A percentile compares a stretch with the other conserved stretches of the same genome.
Conservation (phyloP, 768 basidiomycete species). For the Suillus plorans region DNA sequence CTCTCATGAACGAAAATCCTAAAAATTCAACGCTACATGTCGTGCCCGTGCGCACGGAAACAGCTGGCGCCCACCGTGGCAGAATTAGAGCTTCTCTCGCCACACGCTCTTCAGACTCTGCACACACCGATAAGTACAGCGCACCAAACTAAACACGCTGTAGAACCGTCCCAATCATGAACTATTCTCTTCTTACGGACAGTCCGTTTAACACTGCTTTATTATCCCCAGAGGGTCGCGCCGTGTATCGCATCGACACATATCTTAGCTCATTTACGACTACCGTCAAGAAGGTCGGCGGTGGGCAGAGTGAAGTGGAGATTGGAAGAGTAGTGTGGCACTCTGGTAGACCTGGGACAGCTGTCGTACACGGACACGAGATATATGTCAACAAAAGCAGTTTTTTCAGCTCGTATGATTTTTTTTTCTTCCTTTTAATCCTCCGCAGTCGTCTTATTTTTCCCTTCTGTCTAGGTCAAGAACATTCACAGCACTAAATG, state of each 20-base stretch:
- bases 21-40: conserved; percentile 8
- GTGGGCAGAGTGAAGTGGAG: conserved; percentile 23
- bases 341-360: conserved; percentile 25
- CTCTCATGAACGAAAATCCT: not conserved
- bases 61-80: conserved; percentile 31
- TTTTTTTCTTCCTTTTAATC: conserved; percentile 2
- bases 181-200: conserved; percentile 31
- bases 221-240: conserved; percentile 28
- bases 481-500: conserved; percentile 34
- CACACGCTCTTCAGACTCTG: conserved; percentile 20
- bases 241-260: conserved; percentile 31
- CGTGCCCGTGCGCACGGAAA: not conserved
- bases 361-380: conserved; percentile 28
- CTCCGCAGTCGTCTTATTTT: not conserved
- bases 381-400: conserved; percentile 24
- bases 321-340: conserved; percentile 31
- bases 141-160: not conserved
- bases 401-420: conserved; percentile 31
- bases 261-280: conserved; percentile 14
- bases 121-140: conserved; percentile 9
- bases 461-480: conserved; percentile 21
- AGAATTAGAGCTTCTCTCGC: conserved; percentile 34
- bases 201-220: conserved; percentile 33
- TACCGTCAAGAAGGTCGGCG: conserved; percentile 25
- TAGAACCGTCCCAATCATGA: conserved; percentile 18